Evolutionary conservation across 2,329 filamentous ascomycete species (phyloP), one percentile per base, ranked within the genome.

Genomic region (Xylariomycetidae sp.): DNA sequence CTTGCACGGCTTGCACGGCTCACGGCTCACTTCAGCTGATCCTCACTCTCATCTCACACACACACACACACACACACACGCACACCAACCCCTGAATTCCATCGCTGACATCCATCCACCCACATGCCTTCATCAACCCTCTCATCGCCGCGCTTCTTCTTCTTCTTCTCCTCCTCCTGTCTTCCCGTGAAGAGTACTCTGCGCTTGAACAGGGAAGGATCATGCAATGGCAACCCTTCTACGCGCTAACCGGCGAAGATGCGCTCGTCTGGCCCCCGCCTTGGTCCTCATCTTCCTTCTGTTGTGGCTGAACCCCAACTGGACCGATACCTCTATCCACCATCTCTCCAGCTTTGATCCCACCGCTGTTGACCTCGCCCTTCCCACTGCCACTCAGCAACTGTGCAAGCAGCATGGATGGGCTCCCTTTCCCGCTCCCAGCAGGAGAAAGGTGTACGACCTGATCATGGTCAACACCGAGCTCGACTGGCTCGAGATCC

Each of bases 401-500:
- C 37, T 56, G 22, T 69, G 65, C 47, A 47, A 48, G 16, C 48
- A 48, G 6, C 57, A 65, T 37, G 58, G 62, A 18, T 65, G 63
- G 58, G 40, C 50, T 22, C 55, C 58, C 3, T 66, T 57, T 43
- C 31, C 36, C 4, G 38, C 42, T n/a, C 43, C 39, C 13, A 35
- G 38, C 13, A 46, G 49, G 29, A 65, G 73, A 31, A 75, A 73
- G 49, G 59, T 78, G 19, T 78, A 76, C 52, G 78, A 82, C 49
- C 61, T 82, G 2, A 64, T 79, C 46, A 70, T 80, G 63, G 57
- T 81, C 45, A 79, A 76, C 44, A 70, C 65, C 3, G 78, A 82
- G 56, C 62, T 82, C 10, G 77, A 82, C 56, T 78, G 74, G 67
- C 64, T 82, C 25, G 77, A 82, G 52, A 72, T 83, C 29, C 72